A percentile compares a stretch with the other conserved stretches of the same genome.
These are phyloP conservation scores for Breynia disticha DNA, from an alignment of 441 rosid genomes.

Conservation along the genomic window DNA sequence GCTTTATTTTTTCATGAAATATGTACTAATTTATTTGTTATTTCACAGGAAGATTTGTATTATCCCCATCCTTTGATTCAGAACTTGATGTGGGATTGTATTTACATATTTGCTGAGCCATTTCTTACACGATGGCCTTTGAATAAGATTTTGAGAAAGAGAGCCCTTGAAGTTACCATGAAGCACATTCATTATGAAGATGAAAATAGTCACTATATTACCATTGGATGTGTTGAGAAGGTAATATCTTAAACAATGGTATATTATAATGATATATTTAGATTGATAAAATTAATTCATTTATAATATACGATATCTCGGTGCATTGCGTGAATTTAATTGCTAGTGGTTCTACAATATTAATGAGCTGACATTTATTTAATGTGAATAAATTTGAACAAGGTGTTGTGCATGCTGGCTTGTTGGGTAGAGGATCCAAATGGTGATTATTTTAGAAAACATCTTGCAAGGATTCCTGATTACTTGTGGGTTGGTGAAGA, in stretches of 20 bases:
- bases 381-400: neutral
- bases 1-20: neutral
- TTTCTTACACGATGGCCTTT: slow-evolving; percentile 38
- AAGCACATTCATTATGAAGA: slow-evolving; percentile 26
- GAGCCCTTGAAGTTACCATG: slow-evolving; percentile 34
- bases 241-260: slow-evolving; percentile 10
- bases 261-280: too few species aligned
- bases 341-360: too few species aligned
- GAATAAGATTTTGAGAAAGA: slow-evolving; percentile 31
- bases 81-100: slow-evolving; percentile 25
- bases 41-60: slow-evolving; percentile 35
- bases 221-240: slow-evolving; percentile 27
- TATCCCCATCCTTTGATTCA: slow-evolving; percentile 37
- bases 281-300: too few species aligned
- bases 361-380: neutral
- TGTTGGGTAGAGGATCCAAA: slow-evolving; percentile 22
- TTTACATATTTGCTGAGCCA: slow-evolving; percentile 30
- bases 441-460: slow-evolving; percentile 19
- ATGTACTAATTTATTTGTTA: too few species aligned
- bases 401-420: slow-evolving; percentile 16
- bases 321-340: neutral
- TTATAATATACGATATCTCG: too few species aligned
- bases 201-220: slow-evolving; percentile 27
- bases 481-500: slow-evolving; percentile 23
- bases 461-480: slow-evolving; percentile 20